Evolutionary conservation across 768 basidiomycete species (phyloP), one percentile per base, ranked within the genome.

Genomic region (Trametes gibbosa): DNA sequence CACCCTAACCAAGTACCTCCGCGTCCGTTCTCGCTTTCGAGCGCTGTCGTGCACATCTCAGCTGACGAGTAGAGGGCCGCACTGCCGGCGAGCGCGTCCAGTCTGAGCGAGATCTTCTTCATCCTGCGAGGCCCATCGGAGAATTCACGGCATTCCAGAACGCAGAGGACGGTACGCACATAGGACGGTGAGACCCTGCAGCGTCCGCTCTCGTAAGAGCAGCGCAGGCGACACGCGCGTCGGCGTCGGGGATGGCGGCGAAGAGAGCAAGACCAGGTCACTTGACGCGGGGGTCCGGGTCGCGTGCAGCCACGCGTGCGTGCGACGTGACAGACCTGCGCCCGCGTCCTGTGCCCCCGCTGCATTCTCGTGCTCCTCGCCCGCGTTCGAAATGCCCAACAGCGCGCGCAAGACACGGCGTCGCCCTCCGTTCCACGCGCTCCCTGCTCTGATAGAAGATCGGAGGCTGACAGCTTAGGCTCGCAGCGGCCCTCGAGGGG

Each of bases 91-190:
- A 53, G 27, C 41, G 42, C n/a, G 51, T 29, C 37, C 47, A 50
- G 39, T 49, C 37, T 19, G 23, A 32, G 29, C 29, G 29, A 32
- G 29, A 5, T 4, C 29, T 10, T 32, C 27, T 41, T 21, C 54
- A 29, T 56, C 34, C 46, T 37, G 13, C 25, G 54, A 40, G 25
- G 45, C 19, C 35, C 29, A 19, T 49, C 55, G 55, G 55, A 41
- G 40, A 49, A 41, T 56, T 50, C 47, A 49, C 55, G 55, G 55
- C 47, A 34, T 56, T 56, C 47, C 39, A 42, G 47, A 49, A 56
- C 47, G 46, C 39, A 34, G 39, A 48, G 55, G 40, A 56, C 46
- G 19, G 16, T 3, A 19, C 2, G 5, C 24, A 19, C 10, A 41
- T 19, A 56, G 19, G 1, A 7, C 37, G 49, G 47, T 47, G 27